A percentile compares a stretch with the other conserved stretches of the same genome.
These are phyloP conservation scores for Novymonas esmeraldas DNA, from an alignment of 208 protist genomes.

Conservation along the genomic window DNA sequence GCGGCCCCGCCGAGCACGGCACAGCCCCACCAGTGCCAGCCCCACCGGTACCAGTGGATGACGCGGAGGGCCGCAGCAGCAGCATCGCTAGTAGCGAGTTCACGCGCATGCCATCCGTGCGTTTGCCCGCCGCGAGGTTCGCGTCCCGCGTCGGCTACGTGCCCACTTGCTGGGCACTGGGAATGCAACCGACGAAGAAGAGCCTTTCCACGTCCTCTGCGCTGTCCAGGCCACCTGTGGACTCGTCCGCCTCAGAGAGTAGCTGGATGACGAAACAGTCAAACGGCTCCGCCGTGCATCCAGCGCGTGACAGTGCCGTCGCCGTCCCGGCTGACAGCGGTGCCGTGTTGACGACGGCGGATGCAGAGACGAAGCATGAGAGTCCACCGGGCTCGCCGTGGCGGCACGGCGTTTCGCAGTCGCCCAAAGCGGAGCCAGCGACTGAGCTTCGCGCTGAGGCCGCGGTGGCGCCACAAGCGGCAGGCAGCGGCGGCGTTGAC, in stretches of 20 bases:
- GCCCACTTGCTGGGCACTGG: neutral
- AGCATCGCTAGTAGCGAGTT: neutral
- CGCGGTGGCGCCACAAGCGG: no score
- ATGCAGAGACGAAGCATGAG: neutral
- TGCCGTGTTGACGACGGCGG: no score
- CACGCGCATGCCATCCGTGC: constrained; percentile 5
- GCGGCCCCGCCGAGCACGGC: no score
- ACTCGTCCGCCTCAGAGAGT: neutral
- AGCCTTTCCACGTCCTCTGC: neutral
- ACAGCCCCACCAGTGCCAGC: no score
- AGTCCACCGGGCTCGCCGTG: neutral
- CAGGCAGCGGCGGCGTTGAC: neutral
- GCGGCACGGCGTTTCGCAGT: no score
- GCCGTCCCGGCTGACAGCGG: no score
- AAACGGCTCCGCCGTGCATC: no score
- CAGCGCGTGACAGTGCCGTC: no score
- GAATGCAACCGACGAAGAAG: constrained; percentile 7
- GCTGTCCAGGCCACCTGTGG: neutral
- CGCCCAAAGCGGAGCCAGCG: neutral
- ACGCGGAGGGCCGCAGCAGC: neutral
- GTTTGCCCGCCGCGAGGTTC: neutral
- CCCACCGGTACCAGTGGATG: no score
- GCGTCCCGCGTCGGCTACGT: neutral
- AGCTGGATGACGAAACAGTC: no score
- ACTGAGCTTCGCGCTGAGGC: neutral